These are phyloP conservation scores for Capillidium heterosporum DNA, from an alignment of 371 early-diverging fungal genomes.

Conservation along the genomic window DNA sequence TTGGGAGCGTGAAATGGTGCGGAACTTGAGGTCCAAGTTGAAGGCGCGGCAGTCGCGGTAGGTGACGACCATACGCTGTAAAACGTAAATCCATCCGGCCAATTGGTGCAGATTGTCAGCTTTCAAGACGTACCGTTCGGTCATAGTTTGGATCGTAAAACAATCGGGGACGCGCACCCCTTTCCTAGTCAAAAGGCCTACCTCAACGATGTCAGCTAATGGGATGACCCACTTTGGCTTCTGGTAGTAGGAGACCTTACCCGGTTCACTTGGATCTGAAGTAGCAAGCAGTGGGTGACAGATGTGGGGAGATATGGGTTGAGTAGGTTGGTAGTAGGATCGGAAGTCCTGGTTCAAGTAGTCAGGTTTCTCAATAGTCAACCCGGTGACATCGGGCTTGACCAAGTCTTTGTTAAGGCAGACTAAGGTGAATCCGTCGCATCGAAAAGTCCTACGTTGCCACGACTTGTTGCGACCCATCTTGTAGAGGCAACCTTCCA, in stretches of 20 bases:
- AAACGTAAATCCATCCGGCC: constrained; percentile 4
- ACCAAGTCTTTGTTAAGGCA: background rate
- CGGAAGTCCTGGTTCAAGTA: background rate
- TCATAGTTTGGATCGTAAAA: constrained; percentile 1
- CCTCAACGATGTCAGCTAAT: constrained; percentile 2
- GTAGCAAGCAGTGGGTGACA: constrained; percentile 6
- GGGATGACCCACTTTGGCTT: constrained; percentile 7
- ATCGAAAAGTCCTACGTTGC: constrained; percentile 6
- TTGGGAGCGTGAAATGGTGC: too few relatives aligned
- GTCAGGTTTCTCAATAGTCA: background rate
- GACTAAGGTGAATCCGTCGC: constrained; percentile 3
- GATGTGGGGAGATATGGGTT: background rate
- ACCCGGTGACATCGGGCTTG: background rate
- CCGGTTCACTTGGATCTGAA: background rate
- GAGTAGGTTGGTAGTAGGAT: background rate
- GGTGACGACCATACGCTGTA: constrained; percentile 5
- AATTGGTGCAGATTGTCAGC: background rate
- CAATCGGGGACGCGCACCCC: constrained; percentile 2
- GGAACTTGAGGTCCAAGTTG: background rate
- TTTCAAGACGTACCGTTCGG: background rate
- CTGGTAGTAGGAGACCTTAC: background rate
- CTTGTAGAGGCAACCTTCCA: constrained; percentile 3
- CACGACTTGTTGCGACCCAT: constrained; percentile 5
- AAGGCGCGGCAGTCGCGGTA: background rate
- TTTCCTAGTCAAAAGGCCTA: background rate